phyloP scores from a whole-genome alignment of 2,329 filamentous ascomycete genomes.

The Huntiella savannae region DNA sequence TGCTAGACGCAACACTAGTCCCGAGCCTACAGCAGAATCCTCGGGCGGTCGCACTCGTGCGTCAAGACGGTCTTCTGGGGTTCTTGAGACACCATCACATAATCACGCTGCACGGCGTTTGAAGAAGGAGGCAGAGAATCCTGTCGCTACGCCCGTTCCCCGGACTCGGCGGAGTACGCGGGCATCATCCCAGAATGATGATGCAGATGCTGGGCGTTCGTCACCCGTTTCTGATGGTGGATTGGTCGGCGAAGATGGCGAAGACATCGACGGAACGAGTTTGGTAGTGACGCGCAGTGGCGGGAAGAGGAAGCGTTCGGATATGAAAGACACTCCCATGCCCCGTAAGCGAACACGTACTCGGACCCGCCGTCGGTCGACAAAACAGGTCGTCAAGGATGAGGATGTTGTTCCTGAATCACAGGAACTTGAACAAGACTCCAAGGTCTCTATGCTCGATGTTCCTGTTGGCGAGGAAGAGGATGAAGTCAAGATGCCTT shows the following conservation, averaged over 20 bases:
- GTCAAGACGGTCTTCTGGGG: too few relatives aligned
- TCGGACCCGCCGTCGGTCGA: neutral
- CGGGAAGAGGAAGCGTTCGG: constrained; percentile 7
- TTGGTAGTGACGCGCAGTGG: constrained; percentile 1
- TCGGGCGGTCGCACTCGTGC: too few relatives aligned
- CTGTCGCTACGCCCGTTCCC: neutral
- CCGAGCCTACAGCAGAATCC: neutral
- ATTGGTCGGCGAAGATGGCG: neutral
- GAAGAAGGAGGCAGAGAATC: neutral
- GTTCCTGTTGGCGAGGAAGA: constrained; percentile 5
- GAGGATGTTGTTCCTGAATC: neutral
- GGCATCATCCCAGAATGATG: neutral
- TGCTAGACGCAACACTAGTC: neutral
- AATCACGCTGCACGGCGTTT: too few relatives aligned
- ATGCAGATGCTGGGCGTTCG: neutral
- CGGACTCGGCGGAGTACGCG: neutral
- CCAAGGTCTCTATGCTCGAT: constrained; percentile 7
- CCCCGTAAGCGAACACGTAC: constrained; percentile 5
- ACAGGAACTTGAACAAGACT: neutral
- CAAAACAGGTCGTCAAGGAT: neutral
- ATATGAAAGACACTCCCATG: constrained; percentile 2
- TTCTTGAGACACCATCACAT: too few relatives aligned
- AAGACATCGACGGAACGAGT: neutral
- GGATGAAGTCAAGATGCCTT: constrained; percentile 11
- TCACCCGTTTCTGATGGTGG: neutral